These are phyloP conservation scores for Zopfochytrium polystomum DNA, from an alignment of 371 early-diverging fungal species.

Conservation along the genomic window DNA sequence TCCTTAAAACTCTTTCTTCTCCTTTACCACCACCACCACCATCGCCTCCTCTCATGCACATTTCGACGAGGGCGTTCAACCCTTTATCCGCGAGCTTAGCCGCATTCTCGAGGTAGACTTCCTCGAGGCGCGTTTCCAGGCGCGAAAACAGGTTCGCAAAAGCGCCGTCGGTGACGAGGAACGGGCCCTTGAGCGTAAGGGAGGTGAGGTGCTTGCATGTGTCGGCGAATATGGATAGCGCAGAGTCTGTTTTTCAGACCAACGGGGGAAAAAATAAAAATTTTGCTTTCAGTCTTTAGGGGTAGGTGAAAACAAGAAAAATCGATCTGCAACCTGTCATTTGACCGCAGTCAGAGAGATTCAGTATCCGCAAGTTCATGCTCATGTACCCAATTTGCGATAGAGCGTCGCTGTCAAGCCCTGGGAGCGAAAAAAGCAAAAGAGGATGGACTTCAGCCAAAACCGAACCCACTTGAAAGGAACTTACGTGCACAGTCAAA, in stretches of 20 bases:
- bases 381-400: slow-evolving; percentile 63
- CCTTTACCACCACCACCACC: too few species aligned
- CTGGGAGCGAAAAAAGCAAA: too few species aligned
- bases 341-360: slow-evolving; percentile 74
- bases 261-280: neutral
- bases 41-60: too few species aligned
- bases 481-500: slow-evolving; percentile 75
- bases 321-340: slow-evolving; percentile 42
- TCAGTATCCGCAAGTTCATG: slow-evolving; percentile 55
- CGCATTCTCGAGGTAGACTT: slow-evolving; percentile 59
- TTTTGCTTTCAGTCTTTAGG: neutral
- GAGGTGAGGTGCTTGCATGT: slow-evolving; percentile 52
- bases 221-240: slow-evolving; percentile 46
- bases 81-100: slow-evolving; percentile 56
- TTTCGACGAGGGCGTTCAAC: slow-evolving; percentile 53
- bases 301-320: neutral
- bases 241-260: slow-evolving; percentile 40
- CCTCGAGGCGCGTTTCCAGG: slow-evolving; percentile 48
- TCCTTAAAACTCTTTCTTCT: slow-evolving; percentile 51
- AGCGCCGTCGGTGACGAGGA: slow-evolving; percentile 58
- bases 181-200: slow-evolving; percentile 70
- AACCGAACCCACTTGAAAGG: too few species aligned
- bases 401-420: slow-evolving; percentile 57
- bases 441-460: too few species aligned
- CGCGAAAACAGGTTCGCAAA: slow-evolving; percentile 62